A percentile compares a stretch with the other conserved stretches of the same genome.
Evolutionary conservation across 2,329 filamentous ascomycete species (phyloP).

Genomic region (Xylariaceae sp.): DNA sequence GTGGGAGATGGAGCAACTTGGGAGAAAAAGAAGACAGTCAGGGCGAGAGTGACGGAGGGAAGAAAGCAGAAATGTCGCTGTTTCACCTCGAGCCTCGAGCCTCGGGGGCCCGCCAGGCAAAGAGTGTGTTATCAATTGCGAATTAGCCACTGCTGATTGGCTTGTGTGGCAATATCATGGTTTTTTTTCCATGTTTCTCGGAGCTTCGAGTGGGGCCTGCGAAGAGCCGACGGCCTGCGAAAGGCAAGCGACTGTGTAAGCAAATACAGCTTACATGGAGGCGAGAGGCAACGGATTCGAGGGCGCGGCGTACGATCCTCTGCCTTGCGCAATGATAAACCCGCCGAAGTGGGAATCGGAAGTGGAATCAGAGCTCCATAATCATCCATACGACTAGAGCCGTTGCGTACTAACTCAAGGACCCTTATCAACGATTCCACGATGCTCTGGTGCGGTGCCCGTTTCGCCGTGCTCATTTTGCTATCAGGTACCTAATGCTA

Average conservation of each 20-base stretch:
- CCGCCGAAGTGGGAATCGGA: too few relatives aligned
- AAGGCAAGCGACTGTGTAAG: slow-evolving; percentile 3
- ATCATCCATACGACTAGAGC: too few relatives aligned
- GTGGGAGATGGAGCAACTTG: too few relatives aligned
- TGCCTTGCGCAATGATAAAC: too few relatives aligned
- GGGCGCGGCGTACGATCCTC: neutral
- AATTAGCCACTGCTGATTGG: neutral
- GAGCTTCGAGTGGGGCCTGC: neutral
- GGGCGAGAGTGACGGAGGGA: neutral
- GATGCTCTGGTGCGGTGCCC: too few relatives aligned
- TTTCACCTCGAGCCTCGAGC: neutral
- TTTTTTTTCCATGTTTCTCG: neutral
- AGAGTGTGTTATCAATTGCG: neutral
- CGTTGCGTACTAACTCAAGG: too few relatives aligned
- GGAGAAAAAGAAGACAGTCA: neutral
- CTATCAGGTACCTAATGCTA: too few relatives aligned
- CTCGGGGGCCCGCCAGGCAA: neutral
- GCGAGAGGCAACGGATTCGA: neutral
- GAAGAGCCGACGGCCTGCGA: neutral
- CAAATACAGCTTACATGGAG: too few relatives aligned
- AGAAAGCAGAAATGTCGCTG: neutral
- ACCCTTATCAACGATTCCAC: too few relatives aligned
- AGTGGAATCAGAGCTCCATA: too few relatives aligned
- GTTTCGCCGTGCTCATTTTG: too few relatives aligned
- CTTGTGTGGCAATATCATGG: neutral